Evolutionary conservation across 2,329 filamentous ascomycete species (phyloP).

Genomic region (Ophiobolus disseminans): DNA sequence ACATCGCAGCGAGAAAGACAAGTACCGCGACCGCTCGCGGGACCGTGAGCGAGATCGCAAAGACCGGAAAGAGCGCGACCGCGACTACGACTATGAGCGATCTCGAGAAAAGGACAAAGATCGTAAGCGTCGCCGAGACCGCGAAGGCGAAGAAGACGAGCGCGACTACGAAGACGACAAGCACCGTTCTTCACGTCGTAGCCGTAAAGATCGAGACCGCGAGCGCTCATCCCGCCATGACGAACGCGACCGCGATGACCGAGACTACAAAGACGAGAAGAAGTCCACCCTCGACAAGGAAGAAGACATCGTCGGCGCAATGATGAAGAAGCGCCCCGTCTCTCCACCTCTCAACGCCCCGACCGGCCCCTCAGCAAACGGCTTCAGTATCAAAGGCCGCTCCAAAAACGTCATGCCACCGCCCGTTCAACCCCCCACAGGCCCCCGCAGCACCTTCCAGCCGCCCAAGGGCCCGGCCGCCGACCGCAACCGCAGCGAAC

Average conservation of each 20-base stretch:
- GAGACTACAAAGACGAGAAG: slow-evolving; percentile 27
- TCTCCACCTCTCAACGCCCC: slow-evolving; percentile 46
- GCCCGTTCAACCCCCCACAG: slow-evolving; percentile 46
- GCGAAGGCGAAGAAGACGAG: slow-evolving; percentile 46
- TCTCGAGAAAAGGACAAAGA: slow-evolving; percentile 47
- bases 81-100: slow-evolving; percentile 52
- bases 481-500: slow-evolving; percentile 34
- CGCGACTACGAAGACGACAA: slow-evolving; percentile 49
- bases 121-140: slow-evolving; percentile 61
- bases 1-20: slow-evolving; percentile 46
- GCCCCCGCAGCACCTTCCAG: slow-evolving; percentile 43
- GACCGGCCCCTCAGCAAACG: slow-evolving; percentile 50
- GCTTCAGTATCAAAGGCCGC: slow-evolving; percentile 54
- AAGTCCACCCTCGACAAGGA: slow-evolving; percentile 15
- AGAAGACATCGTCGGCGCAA: slow-evolving; percentile 33
- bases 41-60: slow-evolving; percentile 43
- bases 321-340: slow-evolving; percentile 36
- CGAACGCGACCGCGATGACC: slow-evolving; percentile 43
- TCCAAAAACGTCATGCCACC: slow-evolving; percentile 38
- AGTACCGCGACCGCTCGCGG: slow-evolving; percentile 39
- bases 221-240: slow-evolving; percentile 26
- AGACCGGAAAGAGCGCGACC: slow-evolving; percentile 60
- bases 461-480: slow-evolving; percentile 48
- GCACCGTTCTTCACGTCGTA: slow-evolving; percentile 51
- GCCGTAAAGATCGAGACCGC: slow-evolving; percentile 53